phyloP scores from a whole-genome alignment of 148 eudicot genomes.

The Vaccinium darrowii region DNA sequence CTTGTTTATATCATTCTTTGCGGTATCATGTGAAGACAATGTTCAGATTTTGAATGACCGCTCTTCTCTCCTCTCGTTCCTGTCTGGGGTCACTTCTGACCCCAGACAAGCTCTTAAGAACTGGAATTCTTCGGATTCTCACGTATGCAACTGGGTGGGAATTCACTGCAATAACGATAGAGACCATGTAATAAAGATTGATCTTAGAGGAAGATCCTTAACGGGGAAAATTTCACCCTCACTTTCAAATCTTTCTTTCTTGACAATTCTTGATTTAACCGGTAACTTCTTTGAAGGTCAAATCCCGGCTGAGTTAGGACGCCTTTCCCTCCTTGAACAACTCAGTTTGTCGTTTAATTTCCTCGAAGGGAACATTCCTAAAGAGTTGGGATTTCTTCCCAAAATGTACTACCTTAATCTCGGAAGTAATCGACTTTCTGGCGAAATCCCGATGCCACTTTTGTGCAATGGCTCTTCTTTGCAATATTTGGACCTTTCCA shows the following conservation, averaged over 20 bases:
- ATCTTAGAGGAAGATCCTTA: constrained; percentile 44
- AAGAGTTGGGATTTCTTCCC: constrained; percentile 48
- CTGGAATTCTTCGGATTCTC: constrained; percentile 52
- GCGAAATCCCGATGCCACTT: constrained; percentile 52
- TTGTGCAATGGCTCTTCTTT: constrained; percentile 56
- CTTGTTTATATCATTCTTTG: constrained; percentile 35
- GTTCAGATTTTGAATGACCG: constrained; percentile 42
- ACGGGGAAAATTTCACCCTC: constrained; percentile 64
- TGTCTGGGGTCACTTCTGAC: constrained; percentile 46
- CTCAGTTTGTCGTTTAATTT: constrained; percentile 67
- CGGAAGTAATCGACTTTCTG: constrained; percentile 59
- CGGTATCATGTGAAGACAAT: constrained; percentile 25
- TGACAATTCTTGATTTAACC: constrained; percentile 58
- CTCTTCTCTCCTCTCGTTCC: constrained; percentile 53
- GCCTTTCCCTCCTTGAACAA: constrained; percentile 44
- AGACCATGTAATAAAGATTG: constrained; percentile 52
- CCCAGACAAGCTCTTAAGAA: constrained; percentile 41
- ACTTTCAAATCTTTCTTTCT: constrained; percentile 47
- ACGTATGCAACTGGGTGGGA: constrained; percentile 72
- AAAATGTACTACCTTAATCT: constrained; percentile 54
- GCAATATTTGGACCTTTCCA: constrained; percentile 76
- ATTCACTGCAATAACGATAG: constrained; percentile 38
- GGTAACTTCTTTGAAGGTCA: constrained; percentile 57
- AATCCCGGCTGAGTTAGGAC: constrained; percentile 62
- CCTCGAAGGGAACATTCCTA: constrained; percentile 58